Base-by-base conservation (phyloP, 2,329 filamentous ascomycete species). In the Pseudocercospora musae region DNA sequence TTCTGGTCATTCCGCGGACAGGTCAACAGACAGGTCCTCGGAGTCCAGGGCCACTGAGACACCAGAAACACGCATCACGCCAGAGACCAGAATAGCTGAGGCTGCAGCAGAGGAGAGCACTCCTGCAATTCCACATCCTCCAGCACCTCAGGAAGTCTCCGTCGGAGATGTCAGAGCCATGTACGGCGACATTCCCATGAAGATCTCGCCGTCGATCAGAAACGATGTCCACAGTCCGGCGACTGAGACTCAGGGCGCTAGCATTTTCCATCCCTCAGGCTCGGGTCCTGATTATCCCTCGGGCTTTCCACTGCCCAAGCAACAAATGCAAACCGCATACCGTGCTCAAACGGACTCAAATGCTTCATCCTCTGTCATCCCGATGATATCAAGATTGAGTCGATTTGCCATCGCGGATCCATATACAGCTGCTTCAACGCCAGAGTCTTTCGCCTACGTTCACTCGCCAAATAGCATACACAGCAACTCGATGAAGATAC, bases 241-340 rank as follows among this genome's bases (percentile, higher is more conserved):
- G 7, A 74, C 73, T 8, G 73, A 74, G 33, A 71, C 67, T 4
- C 73, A 74, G 59, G 73, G 72, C 11, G 72, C 72, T 8, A 76
- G 73, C 67, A 75, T 75, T 44, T 74, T 70, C 46, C 69, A 69
- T 18, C 33, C 66, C 6, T 75, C 73, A 20, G 63, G 46, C 9
- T 68, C 69, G 4, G 21, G 18, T 8, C 53, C 31, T 10, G 53
- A 56, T 20, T 56, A 56, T 44, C 53, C 53, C n/a, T 42, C 53
- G 9, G 31, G 20, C 11, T 63, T 63, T 13, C 61, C 61, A 2
- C 44, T 59, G 13, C 40, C 33, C 5, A 40, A 40, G 11, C 31
- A 42, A 7, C n/a, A 20, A 21, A n/a, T 56, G 13, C 57, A 57
- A 9, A 50, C 46, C 7, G 27, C 50, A 21, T 53, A 56, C 11